Percentiles rank a stretch among this genome's conserved stretches.
These are phyloP conservation scores for Closterium sp. DNA, from an alignment of 139 green algal genomes.

Conservation along the genomic window DNA sequence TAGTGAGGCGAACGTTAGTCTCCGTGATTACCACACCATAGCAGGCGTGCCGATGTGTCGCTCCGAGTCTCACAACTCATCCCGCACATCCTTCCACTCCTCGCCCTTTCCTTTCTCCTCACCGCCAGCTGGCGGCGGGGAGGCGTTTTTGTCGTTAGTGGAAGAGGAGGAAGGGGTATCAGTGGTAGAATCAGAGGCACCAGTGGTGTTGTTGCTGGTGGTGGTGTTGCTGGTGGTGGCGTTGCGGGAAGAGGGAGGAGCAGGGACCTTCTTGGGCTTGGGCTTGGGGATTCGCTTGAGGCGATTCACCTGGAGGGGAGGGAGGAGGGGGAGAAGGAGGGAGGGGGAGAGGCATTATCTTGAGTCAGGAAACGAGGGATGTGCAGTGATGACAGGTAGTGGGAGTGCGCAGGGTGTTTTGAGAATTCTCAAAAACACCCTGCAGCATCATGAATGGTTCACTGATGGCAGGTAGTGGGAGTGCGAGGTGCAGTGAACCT, in stretches of 20 bases:
- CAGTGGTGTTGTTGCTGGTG: background rate
- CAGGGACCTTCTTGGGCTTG: constrained; percentile 1
- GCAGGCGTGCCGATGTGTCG: background rate
- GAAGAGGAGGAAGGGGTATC: background rate
- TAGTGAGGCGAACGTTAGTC: too few relatives aligned
- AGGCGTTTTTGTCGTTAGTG: background rate
- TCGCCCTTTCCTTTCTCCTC: background rate
- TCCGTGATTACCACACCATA: too few relatives aligned
- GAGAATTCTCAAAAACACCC: too few relatives aligned
- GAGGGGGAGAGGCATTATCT: too few relatives aligned
- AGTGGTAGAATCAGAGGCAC: background rate
- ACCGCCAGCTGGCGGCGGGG: background rate
- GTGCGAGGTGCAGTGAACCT: background rate
- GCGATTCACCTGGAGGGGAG: background rate
- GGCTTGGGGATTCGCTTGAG: constrained; percentile 12
- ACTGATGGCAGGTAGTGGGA: too few relatives aligned
- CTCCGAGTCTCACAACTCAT: background rate
- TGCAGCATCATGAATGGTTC: too few relatives aligned
- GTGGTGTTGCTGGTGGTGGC: background rate
- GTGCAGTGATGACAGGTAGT: too few relatives aligned
- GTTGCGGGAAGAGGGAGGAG: background rate
- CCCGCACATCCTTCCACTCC: background rate
- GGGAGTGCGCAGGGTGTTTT: too few relatives aligned
- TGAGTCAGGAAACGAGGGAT: too few relatives aligned
- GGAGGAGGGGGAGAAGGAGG: background rate